These are phyloP conservation scores for Colletotrichum noveboracense DNA, from an alignment of 2,329 filamentous ascomycete genomes.

Conservation along the genomic window DNA sequence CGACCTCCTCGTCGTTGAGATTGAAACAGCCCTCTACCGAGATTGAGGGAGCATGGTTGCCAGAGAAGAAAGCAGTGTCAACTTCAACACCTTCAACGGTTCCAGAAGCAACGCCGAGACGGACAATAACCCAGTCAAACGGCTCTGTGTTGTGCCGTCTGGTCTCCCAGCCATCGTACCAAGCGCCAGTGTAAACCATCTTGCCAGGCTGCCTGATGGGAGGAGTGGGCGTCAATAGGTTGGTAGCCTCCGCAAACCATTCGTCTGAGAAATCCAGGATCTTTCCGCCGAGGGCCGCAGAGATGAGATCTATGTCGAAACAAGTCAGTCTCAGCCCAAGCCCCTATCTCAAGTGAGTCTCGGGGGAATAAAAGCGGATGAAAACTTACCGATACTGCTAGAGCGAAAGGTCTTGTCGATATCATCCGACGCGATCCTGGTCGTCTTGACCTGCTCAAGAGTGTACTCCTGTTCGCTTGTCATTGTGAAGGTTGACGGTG, in stretches of 20 bases:
- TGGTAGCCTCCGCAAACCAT: conserved; percentile 71
- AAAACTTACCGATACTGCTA: conserved; percentile 61
- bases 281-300: conserved; percentile 65
- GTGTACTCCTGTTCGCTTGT: conserved; percentile 55
- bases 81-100: conserved; percentile 77
- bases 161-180: conserved; percentile 77
- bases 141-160: conserved; percentile 67
- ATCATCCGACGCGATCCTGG: conserved; percentile 52
- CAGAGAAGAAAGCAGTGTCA: conserved; percentile 82
- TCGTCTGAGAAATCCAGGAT: conserved; percentile 70
- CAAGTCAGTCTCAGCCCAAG: not conserved
- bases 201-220: conserved; percentile 69
- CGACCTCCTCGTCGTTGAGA: conserved; percentile 66
- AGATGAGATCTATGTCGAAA: conserved; percentile 60
- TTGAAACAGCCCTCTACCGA: conserved; percentile 79
- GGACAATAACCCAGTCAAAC: conserved; percentile 72
- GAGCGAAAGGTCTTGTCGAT: conserved; percentile 69
- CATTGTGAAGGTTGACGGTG: conserved; percentile 29
- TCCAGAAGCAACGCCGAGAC: conserved; percentile 73
- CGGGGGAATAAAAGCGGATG: not conserved
- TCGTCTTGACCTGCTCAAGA: conserved; percentile 58
- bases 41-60: conserved; percentile 81
- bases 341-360: not conserved
- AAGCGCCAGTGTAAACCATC: conserved; percentile 73
- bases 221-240: conserved; percentile 67